Evolutionary conservation across 2,329 filamentous ascomycete genomes (phyloP).

Genomic region (Ophiostoma tasmaniense): DNA sequence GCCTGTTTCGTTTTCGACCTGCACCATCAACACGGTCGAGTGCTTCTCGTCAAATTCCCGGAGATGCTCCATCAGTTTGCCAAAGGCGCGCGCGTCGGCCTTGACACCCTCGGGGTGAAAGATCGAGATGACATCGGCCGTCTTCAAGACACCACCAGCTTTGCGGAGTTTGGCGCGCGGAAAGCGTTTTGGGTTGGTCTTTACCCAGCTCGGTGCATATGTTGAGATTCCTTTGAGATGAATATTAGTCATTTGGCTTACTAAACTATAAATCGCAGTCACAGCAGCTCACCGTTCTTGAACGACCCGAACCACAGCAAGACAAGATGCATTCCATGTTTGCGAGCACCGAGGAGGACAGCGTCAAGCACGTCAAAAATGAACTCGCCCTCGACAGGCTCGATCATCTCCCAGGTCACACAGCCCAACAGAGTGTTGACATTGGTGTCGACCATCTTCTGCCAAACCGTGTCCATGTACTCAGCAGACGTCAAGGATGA

Average conservation of each 20-base stretch:
- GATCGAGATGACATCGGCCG: slow-evolving; percentile 25
- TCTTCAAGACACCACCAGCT: slow-evolving; percentile 22
- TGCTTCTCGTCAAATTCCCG: slow-evolving; percentile 37
- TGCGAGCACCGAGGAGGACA: slow-evolving; percentile 22
- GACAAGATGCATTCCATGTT: slow-evolving; percentile 22
- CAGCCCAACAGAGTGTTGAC: slow-evolving; percentile 28
- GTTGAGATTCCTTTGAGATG: slow-evolving; percentile 11
- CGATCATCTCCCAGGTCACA: slow-evolving; percentile 28
- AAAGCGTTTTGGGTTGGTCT: slow-evolving; percentile 24
- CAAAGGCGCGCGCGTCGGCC: slow-evolving; percentile 26
- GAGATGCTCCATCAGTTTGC: slow-evolving; percentile 27
- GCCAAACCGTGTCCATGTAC: slow-evolving; percentile 25
- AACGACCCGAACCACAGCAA: slow-evolving; percentile 26
- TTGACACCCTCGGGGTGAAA: slow-evolving; percentile 21
- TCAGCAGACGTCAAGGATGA: slow-evolving; percentile 25
- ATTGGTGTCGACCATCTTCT: slow-evolving; percentile 21
- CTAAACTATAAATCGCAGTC: background rate
- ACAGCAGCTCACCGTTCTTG: slow-evolving; percentile 23
- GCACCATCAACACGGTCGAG: slow-evolving; percentile 46
- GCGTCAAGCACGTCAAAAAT: slow-evolving; percentile 24
- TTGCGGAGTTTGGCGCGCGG: slow-evolving; percentile 25
- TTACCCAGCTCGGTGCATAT: slow-evolving; percentile 25
- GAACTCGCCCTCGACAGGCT: slow-evolving; percentile 26
- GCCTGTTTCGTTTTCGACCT: slow-evolving; percentile 49
- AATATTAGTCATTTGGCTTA: background rate